Conservation (phyloP, 2,329 filamentous ascomycete genomes). For the Coniochaeta ligniaria region DNA sequence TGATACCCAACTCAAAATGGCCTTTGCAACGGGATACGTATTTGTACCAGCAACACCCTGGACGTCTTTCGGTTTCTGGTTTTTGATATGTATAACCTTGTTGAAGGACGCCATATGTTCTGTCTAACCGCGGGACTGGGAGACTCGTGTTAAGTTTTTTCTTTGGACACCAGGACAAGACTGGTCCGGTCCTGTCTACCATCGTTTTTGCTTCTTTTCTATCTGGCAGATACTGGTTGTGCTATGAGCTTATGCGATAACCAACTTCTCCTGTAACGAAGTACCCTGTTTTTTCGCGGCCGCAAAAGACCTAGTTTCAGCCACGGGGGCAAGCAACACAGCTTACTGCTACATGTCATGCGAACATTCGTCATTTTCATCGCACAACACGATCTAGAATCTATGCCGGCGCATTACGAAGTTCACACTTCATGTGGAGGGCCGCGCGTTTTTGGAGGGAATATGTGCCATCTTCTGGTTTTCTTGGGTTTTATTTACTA, state of each 20-base stretch:
- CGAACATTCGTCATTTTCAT: slow-evolving; percentile 16
- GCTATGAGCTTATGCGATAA: slow-evolving; percentile 21
- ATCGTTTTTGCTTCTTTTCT: slow-evolving; percentile 4
- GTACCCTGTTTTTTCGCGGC: slow-evolving; percentile 16
- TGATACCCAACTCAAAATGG: slow-evolving; percentile 25
- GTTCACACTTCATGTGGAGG: slow-evolving; percentile 27
- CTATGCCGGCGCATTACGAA: slow-evolving; percentile 22
- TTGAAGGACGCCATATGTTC: slow-evolving; percentile 5
- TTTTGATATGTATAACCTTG: slow-evolving; percentile 8
- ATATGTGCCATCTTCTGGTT: neutral
- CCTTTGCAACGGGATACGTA: slow-evolving; percentile 8
- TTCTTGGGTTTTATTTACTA: neutral
- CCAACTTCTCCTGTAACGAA: slow-evolving; percentile 23
- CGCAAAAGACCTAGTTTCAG: slow-evolving; percentile 9
- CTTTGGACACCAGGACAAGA: neutral
- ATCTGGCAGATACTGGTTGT: slow-evolving; percentile 19
- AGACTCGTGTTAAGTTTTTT: neutral
- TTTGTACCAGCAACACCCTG: neutral
- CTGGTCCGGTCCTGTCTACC: neutral
- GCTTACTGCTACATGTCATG: neutral
- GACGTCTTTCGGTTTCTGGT: neutral
- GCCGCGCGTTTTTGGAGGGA: slow-evolving; percentile 1
- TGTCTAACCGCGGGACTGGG: neutral
- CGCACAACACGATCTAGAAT: slow-evolving; percentile 18
- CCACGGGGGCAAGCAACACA: neutral